Evolutionary conservation across 192 early-diverging fungal genomes (phyloP), one percentile per base, ranked within the genome.

Genomic region (Rhizophlyctis rosea): DNA sequence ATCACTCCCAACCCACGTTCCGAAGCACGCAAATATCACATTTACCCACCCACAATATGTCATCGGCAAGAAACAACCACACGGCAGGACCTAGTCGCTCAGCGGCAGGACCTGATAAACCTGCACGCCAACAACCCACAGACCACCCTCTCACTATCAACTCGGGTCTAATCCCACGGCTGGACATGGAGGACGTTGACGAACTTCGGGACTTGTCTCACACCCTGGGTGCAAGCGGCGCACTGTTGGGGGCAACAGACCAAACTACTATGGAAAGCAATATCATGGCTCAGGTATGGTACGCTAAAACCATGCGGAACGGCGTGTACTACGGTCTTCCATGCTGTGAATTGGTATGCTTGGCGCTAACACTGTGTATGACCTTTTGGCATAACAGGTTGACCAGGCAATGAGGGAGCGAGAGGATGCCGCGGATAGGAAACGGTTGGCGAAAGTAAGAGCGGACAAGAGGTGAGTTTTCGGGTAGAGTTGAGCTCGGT

Each of bases 361-460:
- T n/a, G n/a, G n/a, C n/a, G n/a, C n/a, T n/a, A n/a, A n/a, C n/a
- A n/a, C n/a, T n/a, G n/a, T n/a, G n/a, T n/a, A n/a, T n/a, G n/a
- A n/a, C n/a, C n/a, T n/a, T n/a, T n/a, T n/a, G n/a, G 35, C 34
- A 24, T 35, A 53, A 29, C 72, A 82, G 76, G 89, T 83, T 5
- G 78, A 79, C 52, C 78, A 77, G 49, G 81, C 80, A 14, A 59
- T 91, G 61, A 69, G 74, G 23, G 73, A 84, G 47, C 73, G 76
- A 24, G 89, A 91, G 27, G 75, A 83, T 4, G 84, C 73, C 3
- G 44, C 77, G 24, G 87, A 93, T 56, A 68, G 79, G 57, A 90
- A 83, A 63, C 84, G 91, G 2, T 65, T 90, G 2, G 72, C 66
- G 31, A 87, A 84, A 50, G 56, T 79, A 0, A 16, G 16, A 3